Conservation (phyloP, 441 rosid species). For the Euphorbia schlechtendalii region DNA sequence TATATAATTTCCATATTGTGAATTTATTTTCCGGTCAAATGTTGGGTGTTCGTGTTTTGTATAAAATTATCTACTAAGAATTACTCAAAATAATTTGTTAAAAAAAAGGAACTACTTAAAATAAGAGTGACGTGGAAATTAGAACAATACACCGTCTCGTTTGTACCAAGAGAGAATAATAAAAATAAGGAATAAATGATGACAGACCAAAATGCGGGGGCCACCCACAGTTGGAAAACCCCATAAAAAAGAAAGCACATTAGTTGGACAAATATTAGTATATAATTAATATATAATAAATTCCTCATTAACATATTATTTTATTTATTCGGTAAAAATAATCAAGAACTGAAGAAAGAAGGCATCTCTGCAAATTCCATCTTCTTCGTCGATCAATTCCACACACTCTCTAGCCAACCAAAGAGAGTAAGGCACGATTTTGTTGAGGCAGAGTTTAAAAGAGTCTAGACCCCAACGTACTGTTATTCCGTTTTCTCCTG, state of each 20-base stretch:
- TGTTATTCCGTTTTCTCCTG: neutral
- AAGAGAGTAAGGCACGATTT: conserved; percentile 28
- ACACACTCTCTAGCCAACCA: neutral
- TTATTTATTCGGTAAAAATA: neutral
- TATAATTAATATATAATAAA: neutral
- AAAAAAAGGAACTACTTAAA: too few relatives aligned
- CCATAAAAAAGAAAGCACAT: conserved; percentile 1
- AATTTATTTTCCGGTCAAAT: too few relatives aligned
- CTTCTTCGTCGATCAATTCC: conserved; percentile 13
- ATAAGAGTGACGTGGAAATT: conserved; percentile 3
- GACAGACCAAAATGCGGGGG: conserved; percentile 2
- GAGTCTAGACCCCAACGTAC: conserved; percentile 18
- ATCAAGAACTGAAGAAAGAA: neutral
- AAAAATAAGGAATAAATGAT: neutral
- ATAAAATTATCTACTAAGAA: too few relatives aligned
- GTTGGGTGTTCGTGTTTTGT: too few relatives aligned
- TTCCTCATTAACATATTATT: neutral
- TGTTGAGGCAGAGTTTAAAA: conserved; percentile 43
- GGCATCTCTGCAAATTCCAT: neutral
- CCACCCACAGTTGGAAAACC: neutral
- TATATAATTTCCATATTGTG: too few relatives aligned
- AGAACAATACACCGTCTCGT: neutral
- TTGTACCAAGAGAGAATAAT: neutral
- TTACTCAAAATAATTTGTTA: too few relatives aligned
- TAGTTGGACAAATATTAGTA: conserved; percentile 10